Conservation (phyloP, 2,329 filamentous ascomycete species). For the Podosphaera aphanis region DNA sequence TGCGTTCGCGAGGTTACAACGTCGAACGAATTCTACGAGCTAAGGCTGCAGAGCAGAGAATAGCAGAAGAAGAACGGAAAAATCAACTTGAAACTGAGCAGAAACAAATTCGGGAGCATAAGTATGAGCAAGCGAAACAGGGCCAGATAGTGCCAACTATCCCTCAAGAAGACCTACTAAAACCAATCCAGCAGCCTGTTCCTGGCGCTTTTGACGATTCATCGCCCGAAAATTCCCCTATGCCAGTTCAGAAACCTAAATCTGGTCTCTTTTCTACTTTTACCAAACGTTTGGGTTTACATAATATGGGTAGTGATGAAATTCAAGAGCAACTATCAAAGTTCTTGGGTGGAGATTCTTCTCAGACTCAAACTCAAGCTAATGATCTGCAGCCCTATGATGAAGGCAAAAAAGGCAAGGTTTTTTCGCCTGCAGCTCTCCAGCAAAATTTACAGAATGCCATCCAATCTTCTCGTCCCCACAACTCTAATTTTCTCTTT, state of each 20-base stretch:
- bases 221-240: slow-evolving; percentile 30
- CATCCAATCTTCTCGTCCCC: slow-evolving; percentile 52
- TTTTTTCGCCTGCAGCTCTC: slow-evolving; percentile 35
- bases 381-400: slow-evolving; percentile 12
- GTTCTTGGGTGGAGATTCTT: slow-evolving; percentile 17
- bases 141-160: slow-evolving; percentile 6
- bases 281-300: slow-evolving; percentile 43
- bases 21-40: slow-evolving; percentile 80
- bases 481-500: slow-evolving; percentile 53
- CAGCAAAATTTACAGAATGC: slow-evolving; percentile 55
- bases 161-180: slow-evolving; percentile 17
- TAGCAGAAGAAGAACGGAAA: slow-evolving; percentile 63
- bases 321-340: slow-evolving; percentile 22
- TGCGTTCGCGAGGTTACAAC: slow-evolving; percentile 80
- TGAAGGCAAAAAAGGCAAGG: slow-evolving; percentile 18
- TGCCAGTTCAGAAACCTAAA: slow-evolving; percentile 20
- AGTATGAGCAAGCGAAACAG: slow-evolving; percentile 20
- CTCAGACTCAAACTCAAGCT: slow-evolving; percentile 2
- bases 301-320: slow-evolving; percentile 20
- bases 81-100: slow-evolving; percentile 53
- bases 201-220: slow-evolving; percentile 48
- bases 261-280: slow-evolving; percentile 42
- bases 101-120: slow-evolving; percentile 38
- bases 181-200: slow-evolving; percentile 27
- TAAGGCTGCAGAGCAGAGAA: slow-evolving; percentile 66